Evolutionary conservation across 129 eudicot species (phyloP), one percentile per base, ranked within the genome.

Genomic region (Rutidosis leptorrhynchoides): DNA sequence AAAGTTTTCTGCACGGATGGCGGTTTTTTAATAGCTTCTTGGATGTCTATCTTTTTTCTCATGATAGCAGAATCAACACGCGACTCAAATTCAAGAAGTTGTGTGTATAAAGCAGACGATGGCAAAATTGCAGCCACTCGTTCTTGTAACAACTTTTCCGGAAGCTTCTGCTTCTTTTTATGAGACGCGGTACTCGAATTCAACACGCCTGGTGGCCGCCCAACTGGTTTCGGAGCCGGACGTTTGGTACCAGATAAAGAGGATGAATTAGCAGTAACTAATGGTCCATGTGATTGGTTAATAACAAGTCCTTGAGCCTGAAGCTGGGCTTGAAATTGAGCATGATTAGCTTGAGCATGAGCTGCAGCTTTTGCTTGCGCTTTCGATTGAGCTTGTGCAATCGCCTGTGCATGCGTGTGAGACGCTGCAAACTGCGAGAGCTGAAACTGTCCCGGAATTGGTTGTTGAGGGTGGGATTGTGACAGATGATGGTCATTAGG

Each of bases 21-120:
- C 5, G 98, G 96, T 12, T 80, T 82, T 70, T 86, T 88, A 32
- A 88, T 52, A 21, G 96, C 84, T 52, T 93, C 98, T 73, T 93
- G 98, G 58, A 93, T 93, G 68, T 92, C 98, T 58, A 76, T 60
- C 75, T 82, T 92, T 78, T 92, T 92, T 74, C 95, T 83, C 17
- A 76, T 62, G 58, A 92, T 30, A 74, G 98, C 89, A 78, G 96
- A 84, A 85, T 92, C 98, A 10, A 93, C 83, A 24, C 87, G 91
- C 5, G 95, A 83, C 85, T 93, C 98, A 72, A 93, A 88, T 73
- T 88, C 96, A 62, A 85, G 98, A 37, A 93, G 96, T 64, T 88
- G 92, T 0, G 92, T 93, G 65, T 93, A 88, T 22, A 93, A 77
- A 56, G 90, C 89, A 57, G 96, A 92, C 68, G 81, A 87, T 10